A percentile compares a stretch with the other conserved stretches of the same genome.
Conservation (phyloP, 352 stramenopile genomes). For the Pythium inflatum region DNA sequence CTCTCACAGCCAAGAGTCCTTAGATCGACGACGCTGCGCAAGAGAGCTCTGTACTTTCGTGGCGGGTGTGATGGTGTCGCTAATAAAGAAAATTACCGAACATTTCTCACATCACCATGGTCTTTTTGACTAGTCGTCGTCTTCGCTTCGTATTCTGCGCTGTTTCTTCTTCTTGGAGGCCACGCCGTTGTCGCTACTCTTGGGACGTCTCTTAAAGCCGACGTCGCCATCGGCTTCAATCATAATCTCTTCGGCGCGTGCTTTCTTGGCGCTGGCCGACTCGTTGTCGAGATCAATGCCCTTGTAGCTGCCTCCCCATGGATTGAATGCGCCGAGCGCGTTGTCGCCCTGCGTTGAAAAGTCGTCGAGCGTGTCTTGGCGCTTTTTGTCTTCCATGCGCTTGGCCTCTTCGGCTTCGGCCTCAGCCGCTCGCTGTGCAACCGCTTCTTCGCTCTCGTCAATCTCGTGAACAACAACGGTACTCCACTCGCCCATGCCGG, state of each 20-base stretch:
- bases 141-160: constrained; percentile 65
- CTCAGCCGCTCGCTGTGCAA: constrained; percentile 52
- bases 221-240: constrained; percentile 58
- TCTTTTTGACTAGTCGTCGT: constrained; percentile 71
- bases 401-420: constrained; percentile 46
- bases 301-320: constrained; percentile 85
- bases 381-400: constrained; percentile 54
- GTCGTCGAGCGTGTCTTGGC: constrained; percentile 64
- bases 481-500: constrained; percentile 83
- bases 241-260: constrained; percentile 56
- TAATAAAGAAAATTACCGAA: constrained; percentile 45
- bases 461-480: constrained; percentile 76
- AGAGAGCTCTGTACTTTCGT: constrained; percentile 6
- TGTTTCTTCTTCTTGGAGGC: constrained; percentile 61
- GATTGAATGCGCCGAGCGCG: constrained; percentile 79
- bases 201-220: constrained; percentile 75
- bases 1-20: constrained; percentile 13
- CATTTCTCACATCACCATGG: neutral
- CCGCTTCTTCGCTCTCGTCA: constrained; percentile 72
- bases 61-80: constrained; percentile 11
- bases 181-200: constrained; percentile 7
- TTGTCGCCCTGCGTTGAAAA: constrained; percentile 72
- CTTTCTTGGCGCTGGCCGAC: constrained; percentile 24
- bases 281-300: constrained; percentile 67
- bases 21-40: constrained; percentile 19